Evolutionary conservation across 805 yeast species (phyloP), one percentile per base, ranked within the genome.

Genomic region (Suhomyces sp.): DNA sequence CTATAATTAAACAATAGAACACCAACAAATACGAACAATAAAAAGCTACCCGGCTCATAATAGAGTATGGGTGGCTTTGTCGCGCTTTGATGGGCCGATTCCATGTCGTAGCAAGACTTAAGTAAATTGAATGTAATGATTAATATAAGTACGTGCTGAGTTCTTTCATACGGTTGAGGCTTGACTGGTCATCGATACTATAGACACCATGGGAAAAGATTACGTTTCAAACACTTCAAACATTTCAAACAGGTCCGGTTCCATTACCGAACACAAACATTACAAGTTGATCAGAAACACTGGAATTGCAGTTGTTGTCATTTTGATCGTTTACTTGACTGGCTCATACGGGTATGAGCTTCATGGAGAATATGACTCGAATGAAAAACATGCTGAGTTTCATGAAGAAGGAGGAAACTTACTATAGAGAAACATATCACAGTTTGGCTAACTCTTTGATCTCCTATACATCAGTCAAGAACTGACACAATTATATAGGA

Each of bases 321-420:
- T 41, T 6, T 21, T 44, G n/a, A 43, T 38, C 6, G 26, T 46
- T 12, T 44, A 35, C 39, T 24, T 46, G 17, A 35, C 43, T 14
- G 48, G 46, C 15, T 37, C 43, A 11, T 36, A 36, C 35, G 46
- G 46, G 7, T 44, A 46, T 39, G 23, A 28, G 10, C 28, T 34
- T 12, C 31, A 31, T 10, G 46, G 44, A 4, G 26, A 36, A 15
- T 40, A 36, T 30, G 17, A 29, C 19, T 9, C 20, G 18, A 34
- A 26, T 10, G 29, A 31, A 11, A 24, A 29, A 12, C 31, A 23
- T 26, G 35, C 28, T 12, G 31, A 28, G 13, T 40, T 40, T 23
- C 17, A 33, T 12, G 14, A 31, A 21, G 19, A 33, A 0, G 42
- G 44, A 1, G 42, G 44, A 8, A 34, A 20, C 19, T 7, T 26